Evolutionary conservation across 169 alveolate species (phyloP).

Genomic region (Blepharisma undulans): DNA sequence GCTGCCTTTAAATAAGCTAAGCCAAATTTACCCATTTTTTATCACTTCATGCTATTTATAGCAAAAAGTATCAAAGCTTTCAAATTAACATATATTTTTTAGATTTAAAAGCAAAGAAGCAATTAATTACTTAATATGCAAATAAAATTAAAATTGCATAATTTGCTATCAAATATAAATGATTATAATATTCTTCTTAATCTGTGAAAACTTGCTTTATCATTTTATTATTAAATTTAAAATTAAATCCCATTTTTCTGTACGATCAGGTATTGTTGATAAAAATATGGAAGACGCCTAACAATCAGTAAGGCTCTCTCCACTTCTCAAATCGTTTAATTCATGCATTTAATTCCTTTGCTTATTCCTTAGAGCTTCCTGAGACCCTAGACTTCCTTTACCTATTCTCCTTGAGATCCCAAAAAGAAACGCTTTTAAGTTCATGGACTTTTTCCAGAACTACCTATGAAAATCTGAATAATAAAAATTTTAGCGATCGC

Average conservation of each 20-base stretch:
- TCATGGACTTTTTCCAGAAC: background rate
- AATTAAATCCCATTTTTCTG: background rate
- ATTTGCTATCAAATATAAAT: too few species aligned
- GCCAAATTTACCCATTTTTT: constrained; percentile 26
- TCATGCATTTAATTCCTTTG: background rate
- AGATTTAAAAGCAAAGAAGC: background rate
- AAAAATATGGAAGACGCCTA: background rate
- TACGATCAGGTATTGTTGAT: background rate
- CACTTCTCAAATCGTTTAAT: background rate
- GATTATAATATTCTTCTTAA: too few species aligned
- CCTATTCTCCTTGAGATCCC: background rate
- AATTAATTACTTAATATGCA: background rate
- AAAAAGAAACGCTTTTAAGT: background rate
- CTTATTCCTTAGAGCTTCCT: background rate
- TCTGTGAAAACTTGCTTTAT: background rate
- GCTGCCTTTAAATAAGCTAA: background rate
- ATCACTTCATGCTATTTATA: background rate
- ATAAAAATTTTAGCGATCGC: background rate
- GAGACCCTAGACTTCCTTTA: background rate
- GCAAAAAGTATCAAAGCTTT: background rate
- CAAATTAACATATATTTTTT: too few species aligned
- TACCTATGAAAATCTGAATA: background rate
- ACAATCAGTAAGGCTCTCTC: background rate
- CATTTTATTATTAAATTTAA: too few species aligned
- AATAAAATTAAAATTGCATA: too few species aligned